Conservation (phyloP, 116 monocot species). For the Iris pallida region DNA sequence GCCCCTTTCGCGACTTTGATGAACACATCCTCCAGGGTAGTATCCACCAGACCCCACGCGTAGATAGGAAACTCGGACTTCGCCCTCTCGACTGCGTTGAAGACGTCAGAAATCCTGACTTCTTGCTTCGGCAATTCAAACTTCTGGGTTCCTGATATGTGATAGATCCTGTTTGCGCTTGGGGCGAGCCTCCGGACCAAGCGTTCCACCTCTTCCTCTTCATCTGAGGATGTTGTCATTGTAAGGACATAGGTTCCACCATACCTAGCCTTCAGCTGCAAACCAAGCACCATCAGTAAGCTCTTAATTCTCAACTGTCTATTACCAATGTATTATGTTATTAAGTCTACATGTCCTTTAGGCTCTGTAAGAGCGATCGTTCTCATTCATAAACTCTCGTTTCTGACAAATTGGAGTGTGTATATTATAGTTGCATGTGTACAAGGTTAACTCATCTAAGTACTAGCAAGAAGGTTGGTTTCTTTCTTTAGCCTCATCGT, state of each 20-base stretch:
- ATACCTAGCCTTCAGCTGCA: constrained; percentile 56
- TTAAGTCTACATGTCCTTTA: no score
- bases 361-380: no score
- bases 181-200: constrained; percentile 45
- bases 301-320: no score
- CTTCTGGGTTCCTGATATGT: constrained; percentile 71
- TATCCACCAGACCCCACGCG: constrained; percentile 72
- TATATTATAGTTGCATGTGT: no score
- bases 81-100: constrained; percentile 43
- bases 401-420: no score
- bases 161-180: constrained; percentile 55
- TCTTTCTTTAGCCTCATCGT: no score
- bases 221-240: constrained; percentile 47
- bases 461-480: no score
- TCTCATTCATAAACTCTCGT: no score
- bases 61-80: constrained; percentile 47
- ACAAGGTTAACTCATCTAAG: no score
- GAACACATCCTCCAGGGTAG: constrained; percentile 83
- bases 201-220: constrained; percentile 49
- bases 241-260: constrained; percentile 73
- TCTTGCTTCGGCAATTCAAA: constrained; percentile 77
- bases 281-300: background rate
- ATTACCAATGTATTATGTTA: no score
- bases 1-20: constrained; percentile 63
- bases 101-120: constrained; percentile 61